Conservation (phyloP, 257 asterid genomes). For the Primulina huaijiensis region DNA sequence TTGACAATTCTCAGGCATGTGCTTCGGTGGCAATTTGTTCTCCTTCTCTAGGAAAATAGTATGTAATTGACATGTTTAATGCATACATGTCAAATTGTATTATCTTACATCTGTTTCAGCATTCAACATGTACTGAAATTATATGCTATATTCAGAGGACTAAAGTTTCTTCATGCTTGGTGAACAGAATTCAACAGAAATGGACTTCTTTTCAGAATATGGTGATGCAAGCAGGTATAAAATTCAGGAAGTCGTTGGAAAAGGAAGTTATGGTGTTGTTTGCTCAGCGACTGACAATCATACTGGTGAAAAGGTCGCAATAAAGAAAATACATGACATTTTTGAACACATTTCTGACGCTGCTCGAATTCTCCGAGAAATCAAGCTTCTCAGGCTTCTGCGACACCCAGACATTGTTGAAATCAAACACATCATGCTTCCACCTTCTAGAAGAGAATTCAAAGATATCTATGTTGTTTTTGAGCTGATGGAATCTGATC, state of each 20-base stretch:
- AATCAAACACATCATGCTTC: slow-evolving; percentile 78
- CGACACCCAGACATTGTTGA: slow-evolving; percentile 88
- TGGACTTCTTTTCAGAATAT: slow-evolving; percentile 52
- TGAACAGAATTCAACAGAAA: slow-evolving; percentile 37
- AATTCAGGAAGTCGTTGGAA: slow-evolving; percentile 65
- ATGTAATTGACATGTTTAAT: background rate
- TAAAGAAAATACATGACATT: slow-evolving; percentile 73
- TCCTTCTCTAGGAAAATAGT: background rate
- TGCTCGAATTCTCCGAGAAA: slow-evolving; percentile 77
- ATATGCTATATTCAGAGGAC: background rate
- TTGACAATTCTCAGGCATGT: background rate
- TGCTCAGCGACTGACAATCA: slow-evolving; percentile 75
- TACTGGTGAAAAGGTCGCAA: slow-evolving; percentile 77
- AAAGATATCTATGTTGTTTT: slow-evolving; percentile 81
- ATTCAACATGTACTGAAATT: background rate
- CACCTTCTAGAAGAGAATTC: slow-evolving; percentile 77
- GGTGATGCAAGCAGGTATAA: slow-evolving; percentile 47
- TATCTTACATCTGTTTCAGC: background rate
- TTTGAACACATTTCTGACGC: slow-evolving; percentile 86
- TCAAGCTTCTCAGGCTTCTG: slow-evolving; percentile 78
- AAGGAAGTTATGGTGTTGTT: slow-evolving; percentile 88
- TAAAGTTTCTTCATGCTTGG: background rate
- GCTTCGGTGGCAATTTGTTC: background rate
- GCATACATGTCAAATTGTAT: background rate
- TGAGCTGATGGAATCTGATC: slow-evolving; percentile 70